Base-by-base conservation (phyloP, 1,139 yeast genomes). In the Kodamaea arcana region DNA sequence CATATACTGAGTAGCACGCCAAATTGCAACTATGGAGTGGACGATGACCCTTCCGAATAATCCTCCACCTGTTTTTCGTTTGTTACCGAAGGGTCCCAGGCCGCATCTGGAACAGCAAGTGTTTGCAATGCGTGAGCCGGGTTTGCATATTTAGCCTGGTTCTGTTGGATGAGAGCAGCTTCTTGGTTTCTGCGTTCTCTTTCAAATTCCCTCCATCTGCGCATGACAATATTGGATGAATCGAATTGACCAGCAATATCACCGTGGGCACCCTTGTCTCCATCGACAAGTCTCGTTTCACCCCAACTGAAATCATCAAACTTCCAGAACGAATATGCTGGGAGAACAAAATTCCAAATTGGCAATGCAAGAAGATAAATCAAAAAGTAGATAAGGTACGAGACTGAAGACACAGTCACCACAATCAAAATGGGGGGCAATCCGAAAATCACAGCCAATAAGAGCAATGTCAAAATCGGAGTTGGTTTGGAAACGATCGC, bases 261-360 rank as follows among this genome's bases (percentile, higher is more conserved):
- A 37, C 79, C 88, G 55, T 86, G 95, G 4, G 62, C 72, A 24
- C 79, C 84, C 45, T 72, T 72, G 42, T 70, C 78, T 30, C 92
- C 94, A 14, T 78, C 78, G 39, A 92, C 79, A 15, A 84, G 74
- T 69, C 98, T 77, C 4, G 98, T 92, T 46, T 90, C 97, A 59
- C 98, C 98, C 98, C 98, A 92, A 51, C 92, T 80, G 65, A 92
- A 92, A 60, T 92, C 98, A 60, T 92, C 98, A 61, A 92, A 92
- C 60, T 90, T 90, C 98, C 98, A 92, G 51, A 60, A 92, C 0
- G 97, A 87, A 60, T 92, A 86, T 33, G 78, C 58, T 3, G 98
- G 98, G 37, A 92, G 69, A 4, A 90, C 82, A 55, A 92, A 85
- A 58, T 92, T 92, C 98, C 98, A 92, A 42, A 92, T 72, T 23